Evolutionary conservation across 2,329 filamentous ascomycete species (phyloP).

Genomic region (Dactylellina leptospora): DNA sequence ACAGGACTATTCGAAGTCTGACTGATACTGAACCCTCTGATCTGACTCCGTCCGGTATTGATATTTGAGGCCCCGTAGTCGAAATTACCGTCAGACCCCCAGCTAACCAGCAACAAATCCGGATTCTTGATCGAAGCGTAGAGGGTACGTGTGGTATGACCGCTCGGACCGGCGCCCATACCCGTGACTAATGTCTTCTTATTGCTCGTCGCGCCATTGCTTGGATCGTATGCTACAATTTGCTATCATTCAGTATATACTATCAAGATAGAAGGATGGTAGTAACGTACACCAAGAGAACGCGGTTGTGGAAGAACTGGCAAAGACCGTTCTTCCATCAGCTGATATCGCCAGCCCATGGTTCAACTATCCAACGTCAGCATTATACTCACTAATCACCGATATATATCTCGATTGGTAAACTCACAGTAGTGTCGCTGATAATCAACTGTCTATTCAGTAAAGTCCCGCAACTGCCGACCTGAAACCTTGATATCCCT

Average conservation of each 20-base stretch:
- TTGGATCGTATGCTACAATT: constrained; percentile 69
- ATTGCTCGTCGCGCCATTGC: constrained; percentile 64
- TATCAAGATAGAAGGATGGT: neutral
- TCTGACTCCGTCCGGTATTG: constrained; percentile 70
- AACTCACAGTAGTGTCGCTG: constrained; percentile 40
- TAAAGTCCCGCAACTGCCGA: constrained; percentile 61
- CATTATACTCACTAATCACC: neutral
- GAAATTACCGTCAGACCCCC: constrained; percentile 72
- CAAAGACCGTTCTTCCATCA: constrained; percentile 66
- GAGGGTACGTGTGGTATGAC: constrained; percentile 74
- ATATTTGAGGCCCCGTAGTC: constrained; percentile 67
- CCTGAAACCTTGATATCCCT: constrained; percentile 62
- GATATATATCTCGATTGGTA: neutral
- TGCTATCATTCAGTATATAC: constrained; percentile 17
- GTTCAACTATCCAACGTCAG: constrained; percentile 62
- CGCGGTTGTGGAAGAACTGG: constrained; percentile 17
- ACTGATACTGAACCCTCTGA: constrained; percentile 70
- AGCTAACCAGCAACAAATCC: constrained; percentile 71
- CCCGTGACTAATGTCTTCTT: constrained; percentile 68
- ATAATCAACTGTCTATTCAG: constrained; percentile 43
- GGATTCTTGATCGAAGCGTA: constrained; percentile 68
- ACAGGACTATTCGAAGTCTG: constrained; percentile 63
- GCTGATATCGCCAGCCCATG: constrained; percentile 67
- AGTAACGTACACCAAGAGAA: constrained; percentile 19
- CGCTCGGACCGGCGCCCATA: constrained; percentile 66